Conservation (phyloP, 805 yeast genomes). For the Wickerhamomyces silvicola region DNA sequence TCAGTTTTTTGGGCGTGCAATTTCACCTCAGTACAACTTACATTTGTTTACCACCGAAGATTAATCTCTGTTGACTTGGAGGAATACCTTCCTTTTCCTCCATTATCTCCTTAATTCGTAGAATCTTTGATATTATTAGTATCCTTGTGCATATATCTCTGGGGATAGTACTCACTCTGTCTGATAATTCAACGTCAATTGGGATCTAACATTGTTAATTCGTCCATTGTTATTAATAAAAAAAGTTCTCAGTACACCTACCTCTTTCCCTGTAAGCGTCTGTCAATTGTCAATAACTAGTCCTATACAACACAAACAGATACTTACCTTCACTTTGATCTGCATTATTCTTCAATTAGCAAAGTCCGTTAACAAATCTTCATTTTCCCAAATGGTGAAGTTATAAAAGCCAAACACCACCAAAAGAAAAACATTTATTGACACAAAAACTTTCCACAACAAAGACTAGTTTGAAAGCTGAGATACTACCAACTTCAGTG, state of each 20-base stretch:
- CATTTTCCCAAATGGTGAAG: too few species aligned
- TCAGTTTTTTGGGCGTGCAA: not conserved
- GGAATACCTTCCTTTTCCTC: conserved; percentile 98
- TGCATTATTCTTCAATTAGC: conserved; percentile 37
- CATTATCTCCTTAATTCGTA: conserved; percentile 79
- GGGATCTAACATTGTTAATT: conserved; percentile 38
- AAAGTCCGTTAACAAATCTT: too few species aligned
- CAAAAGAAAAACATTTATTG: too few species aligned
- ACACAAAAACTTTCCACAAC: not conserved
- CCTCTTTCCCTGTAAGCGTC: conserved; percentile 79
- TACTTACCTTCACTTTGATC: conserved; percentile 54
- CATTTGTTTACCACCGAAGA: conserved; percentile 88
- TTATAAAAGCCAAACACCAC: too few species aligned
- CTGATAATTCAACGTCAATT: conserved; percentile 65
- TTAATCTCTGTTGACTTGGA: conserved; percentile 89
- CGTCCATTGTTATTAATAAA: not conserved
- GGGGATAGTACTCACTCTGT: conserved; percentile 39
- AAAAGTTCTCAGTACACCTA: conserved; percentile 21
- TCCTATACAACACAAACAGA: too few species aligned
- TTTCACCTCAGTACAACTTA: conserved; percentile 28
- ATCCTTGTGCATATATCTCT: conserved; percentile 18
- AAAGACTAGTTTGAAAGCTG: not conserved
- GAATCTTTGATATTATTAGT: conserved; percentile 36
- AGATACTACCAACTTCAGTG: conserved; percentile 78
- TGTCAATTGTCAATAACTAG: too few species aligned